Percentiles rank a stretch among this genome's conserved stretches.
Evolutionary conservation across 176 grass and related monocot species (phyloP).

Genomic region (Oryza meyeriana): DNA sequence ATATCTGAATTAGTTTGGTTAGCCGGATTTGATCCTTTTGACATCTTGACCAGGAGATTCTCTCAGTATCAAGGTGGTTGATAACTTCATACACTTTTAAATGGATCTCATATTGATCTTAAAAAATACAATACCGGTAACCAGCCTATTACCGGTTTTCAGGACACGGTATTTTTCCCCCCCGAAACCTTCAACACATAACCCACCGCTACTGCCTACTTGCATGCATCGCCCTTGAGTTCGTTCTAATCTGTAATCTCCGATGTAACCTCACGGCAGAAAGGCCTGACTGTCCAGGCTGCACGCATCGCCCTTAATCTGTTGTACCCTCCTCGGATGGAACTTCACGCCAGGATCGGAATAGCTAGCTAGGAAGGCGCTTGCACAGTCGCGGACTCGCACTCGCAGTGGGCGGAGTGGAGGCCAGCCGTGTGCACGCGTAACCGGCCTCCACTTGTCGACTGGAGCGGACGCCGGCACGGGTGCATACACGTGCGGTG

Average conservation of each 20-base stretch:
- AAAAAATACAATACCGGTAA: too few relatives aligned
- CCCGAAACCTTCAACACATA: too few relatives aligned
- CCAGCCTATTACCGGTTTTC: too few relatives aligned
- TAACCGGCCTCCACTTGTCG: conserved; percentile 26
- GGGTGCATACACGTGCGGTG: not conserved
- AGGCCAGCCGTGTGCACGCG: conserved; percentile 14
- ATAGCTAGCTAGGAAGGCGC: not conserved
- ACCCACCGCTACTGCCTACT: too few relatives aligned
- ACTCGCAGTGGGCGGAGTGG: not conserved
- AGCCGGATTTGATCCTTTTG: too few relatives aligned
- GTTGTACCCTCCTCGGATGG: not conserved
- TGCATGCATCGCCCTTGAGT: not conserved
- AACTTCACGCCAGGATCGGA: not conserved
- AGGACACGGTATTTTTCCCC: too few relatives aligned
- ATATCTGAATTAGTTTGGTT: too few relatives aligned
- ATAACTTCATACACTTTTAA: too few relatives aligned
- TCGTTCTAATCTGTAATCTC: not conserved
- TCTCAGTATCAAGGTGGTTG: too few relatives aligned
- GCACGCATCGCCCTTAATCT: not conserved
- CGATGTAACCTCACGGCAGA: not conserved
- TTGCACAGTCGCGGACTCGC: not conserved
- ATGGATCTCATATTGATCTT: too few relatives aligned
- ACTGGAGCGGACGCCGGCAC: too few relatives aligned
- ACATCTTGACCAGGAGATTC: too few relatives aligned
- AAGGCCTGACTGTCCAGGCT: not conserved